Conservation (phyloP, 2,329 filamentous ascomycete species). For the Diaporthe ampelina region DNA sequence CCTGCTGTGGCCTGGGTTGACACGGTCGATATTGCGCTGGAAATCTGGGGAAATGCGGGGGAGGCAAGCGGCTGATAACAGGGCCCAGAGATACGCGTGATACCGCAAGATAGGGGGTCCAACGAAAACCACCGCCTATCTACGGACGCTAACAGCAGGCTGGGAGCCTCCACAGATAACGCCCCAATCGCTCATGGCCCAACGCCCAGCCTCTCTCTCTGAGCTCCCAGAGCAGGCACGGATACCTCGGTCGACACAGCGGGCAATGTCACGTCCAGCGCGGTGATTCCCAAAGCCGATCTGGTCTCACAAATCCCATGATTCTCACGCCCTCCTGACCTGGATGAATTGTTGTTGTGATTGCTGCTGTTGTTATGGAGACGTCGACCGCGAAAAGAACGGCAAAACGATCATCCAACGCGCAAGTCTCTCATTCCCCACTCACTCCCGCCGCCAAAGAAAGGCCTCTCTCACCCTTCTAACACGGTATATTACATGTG, state of each 20-base stretch:
- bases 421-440: slow-evolving; percentile 35
- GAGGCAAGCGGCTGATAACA: slow-evolving; percentile 9
- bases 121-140: slow-evolving; percentile 18
- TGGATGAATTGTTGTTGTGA: not conserved
- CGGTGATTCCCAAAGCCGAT: too few species aligned
- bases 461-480: not conserved
- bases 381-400: slow-evolving; percentile 26
- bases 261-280: not conserved
- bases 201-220: not conserved
- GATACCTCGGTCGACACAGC: slow-evolving; percentile 4
- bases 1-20: too few species aligned
- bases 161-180: slow-evolving; percentile 21
- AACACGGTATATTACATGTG: slow-evolving; percentile 58
- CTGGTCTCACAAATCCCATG: not conserved
- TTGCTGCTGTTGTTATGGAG: slow-evolving; percentile 25
- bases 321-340: not conserved
- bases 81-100: not conserved
- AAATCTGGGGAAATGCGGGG: slow-evolving; percentile 31
- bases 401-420: slow-evolving; percentile 44
- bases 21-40: not conserved
- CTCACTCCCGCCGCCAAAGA: too few species aligned
- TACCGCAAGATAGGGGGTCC: slow-evolving; percentile 4
- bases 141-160: not conserved
- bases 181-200: not conserved
- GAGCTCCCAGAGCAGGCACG: not conserved